Conservation (phyloP, 495 filamentous ascomycete genomes). For the Choiromyces venosus region DNA sequence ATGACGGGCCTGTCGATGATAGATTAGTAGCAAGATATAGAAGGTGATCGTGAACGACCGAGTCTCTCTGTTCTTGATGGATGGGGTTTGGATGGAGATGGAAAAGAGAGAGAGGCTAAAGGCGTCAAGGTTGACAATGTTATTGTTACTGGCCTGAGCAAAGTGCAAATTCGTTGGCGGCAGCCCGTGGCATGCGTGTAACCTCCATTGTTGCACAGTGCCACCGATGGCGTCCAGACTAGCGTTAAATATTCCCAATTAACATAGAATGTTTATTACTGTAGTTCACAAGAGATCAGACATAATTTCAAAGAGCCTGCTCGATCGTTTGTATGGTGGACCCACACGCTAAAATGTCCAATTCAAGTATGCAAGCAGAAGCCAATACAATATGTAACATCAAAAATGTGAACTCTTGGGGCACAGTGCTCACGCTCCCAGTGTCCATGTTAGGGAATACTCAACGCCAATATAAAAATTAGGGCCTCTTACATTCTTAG, state of each 20-base stretch:
- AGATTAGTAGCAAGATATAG: background rate
- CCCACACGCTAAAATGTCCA: background rate
- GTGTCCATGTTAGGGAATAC: background rate
- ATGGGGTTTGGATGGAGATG: conserved; percentile 4
- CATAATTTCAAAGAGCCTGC: background rate
- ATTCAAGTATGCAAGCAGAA: background rate
- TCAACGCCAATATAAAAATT: background rate
- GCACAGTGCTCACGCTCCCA: background rate
- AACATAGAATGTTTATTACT: background rate
- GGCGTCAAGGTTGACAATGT: background rate
- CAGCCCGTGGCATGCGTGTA: background rate
- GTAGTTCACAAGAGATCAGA: background rate
- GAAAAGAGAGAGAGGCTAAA: background rate
- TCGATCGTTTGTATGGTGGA: background rate
- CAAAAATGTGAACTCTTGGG: background rate
- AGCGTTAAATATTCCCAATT: background rate
- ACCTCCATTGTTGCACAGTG: background rate
- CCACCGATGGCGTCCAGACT: background rate
- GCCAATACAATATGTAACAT: background rate
- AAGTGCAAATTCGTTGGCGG: background rate
- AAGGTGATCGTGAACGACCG: background rate
- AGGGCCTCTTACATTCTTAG: background rate
- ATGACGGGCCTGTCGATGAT: background rate
- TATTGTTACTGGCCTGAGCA: background rate
- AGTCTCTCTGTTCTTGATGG: background rate